Evolutionary conservation across 257 asterid genomes (phyloP).

Genomic region (Rubia yunnanensis): DNA sequence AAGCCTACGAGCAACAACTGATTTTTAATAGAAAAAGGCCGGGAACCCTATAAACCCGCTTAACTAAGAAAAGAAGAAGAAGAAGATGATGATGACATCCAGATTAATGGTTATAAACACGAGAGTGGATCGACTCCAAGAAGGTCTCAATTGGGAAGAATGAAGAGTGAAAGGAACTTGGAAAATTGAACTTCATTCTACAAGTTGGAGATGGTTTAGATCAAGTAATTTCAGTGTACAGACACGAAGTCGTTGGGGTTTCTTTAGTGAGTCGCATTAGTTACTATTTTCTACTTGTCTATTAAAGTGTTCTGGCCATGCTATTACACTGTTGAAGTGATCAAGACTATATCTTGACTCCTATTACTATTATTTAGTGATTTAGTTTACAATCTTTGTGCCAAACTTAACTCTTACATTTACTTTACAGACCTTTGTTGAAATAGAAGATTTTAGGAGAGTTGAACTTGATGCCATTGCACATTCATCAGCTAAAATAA

Average conservation of each 20-base stretch:
- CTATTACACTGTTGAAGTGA: neutral
- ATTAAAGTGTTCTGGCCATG: neutral
- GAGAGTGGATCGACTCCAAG: conserved; percentile 42
- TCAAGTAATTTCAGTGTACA: conserved; percentile 67
- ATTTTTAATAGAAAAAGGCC: no score
- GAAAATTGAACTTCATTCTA: conserved; percentile 84
- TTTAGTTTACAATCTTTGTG: neutral
- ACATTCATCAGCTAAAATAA: conserved; percentile 84
- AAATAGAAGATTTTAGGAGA: conserved; percentile 70
- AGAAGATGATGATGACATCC: conserved; percentile 37
- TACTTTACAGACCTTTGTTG: conserved; percentile 61
- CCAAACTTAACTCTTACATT: conserved; percentile 12
- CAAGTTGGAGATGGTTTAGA: conserved; percentile 79
- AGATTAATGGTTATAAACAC: conserved; percentile 57
- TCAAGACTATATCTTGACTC: neutral
- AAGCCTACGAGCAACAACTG: no score
- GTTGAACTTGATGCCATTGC: conserved; percentile 92
- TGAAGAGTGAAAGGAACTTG: conserved; percentile 59
- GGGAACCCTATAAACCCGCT: no score
- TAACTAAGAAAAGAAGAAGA: no score
- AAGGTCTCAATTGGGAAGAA: conserved; percentile 51
- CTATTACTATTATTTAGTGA: neutral
- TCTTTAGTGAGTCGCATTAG: neutral
- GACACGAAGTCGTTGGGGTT: conserved; percentile 33
- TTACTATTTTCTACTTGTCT: neutral